Conservation (phyloP, 208 protist species). For the Crithidia bombi region DNA sequence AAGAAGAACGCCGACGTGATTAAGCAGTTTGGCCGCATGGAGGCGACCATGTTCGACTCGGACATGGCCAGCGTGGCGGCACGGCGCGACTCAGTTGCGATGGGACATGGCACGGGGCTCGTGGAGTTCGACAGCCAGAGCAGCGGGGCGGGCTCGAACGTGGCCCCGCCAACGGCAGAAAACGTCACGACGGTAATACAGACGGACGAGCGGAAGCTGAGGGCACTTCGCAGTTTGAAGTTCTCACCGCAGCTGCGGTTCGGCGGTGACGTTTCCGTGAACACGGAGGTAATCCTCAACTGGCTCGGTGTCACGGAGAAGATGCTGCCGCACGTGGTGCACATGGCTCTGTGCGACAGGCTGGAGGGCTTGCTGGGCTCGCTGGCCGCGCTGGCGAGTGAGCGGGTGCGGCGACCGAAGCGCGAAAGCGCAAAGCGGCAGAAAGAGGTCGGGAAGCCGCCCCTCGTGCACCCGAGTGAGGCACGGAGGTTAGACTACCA, state of each 20-base stretch:
- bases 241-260: conserved; percentile 91
- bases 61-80: conserved; percentile 4
- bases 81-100: conserved; percentile 9
- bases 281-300: conserved; percentile 88
- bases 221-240: conserved; percentile 56
- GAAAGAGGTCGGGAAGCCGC: neutral
- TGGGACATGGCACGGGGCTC: neutral
- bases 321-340: conserved; percentile 81
- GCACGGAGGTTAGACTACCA: conserved; percentile 1
- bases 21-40: conserved; percentile 65
- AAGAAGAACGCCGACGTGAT: conserved; percentile 74
- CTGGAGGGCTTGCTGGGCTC: conserved; percentile 54
- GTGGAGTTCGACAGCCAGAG: conserved; percentile 6
- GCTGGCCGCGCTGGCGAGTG: conserved; percentile 42
- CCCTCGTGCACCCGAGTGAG: neutral
- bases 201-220: conserved; percentile 42
- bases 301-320: conserved; percentile 89
- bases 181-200: neutral
- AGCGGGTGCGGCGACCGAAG: conserved; percentile 29
- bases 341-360: conserved; percentile 69
- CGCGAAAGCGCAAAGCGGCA: neutral
- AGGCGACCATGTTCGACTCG: conserved; percentile 19
- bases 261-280: conserved; percentile 87
- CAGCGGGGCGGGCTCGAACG: neutral
- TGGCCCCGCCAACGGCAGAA: neutral